A percentile compares a stretch with the other conserved stretches of the same genome.
Conservation (phyloP, 306 rosid species). For the Glycine latifolia region DNA sequence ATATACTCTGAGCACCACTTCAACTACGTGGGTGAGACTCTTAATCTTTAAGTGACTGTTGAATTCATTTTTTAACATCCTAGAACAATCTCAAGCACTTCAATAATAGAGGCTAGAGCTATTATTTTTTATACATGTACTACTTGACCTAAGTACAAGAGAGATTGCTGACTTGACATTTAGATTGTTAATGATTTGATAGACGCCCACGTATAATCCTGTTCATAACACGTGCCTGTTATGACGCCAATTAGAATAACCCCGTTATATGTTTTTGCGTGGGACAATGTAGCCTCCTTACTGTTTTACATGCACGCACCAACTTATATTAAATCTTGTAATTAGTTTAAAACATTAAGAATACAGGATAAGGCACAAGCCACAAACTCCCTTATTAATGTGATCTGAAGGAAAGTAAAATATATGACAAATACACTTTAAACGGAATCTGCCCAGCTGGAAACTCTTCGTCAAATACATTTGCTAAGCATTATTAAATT, state of each 20-base stretch:
- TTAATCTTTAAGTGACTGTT: no score
- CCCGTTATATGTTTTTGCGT: neutral
- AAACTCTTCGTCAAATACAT: slow-evolving; percentile 33
- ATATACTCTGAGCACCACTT: neutral
- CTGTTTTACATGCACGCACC: slow-evolving; percentile 46
- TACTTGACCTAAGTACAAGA: slow-evolving; percentile 12
- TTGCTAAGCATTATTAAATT: slow-evolving; percentile 1
- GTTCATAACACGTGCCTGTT: slow-evolving; percentile 15
- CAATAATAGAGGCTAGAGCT: neutral
- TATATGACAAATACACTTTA: neutral
- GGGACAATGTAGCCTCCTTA: slow-evolving; percentile 40
- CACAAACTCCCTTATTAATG: no score
- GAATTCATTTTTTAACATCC: no score
- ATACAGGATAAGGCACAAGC: slow-evolving; percentile 4
- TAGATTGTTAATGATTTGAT: slow-evolving; percentile 5
- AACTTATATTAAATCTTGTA: neutral
- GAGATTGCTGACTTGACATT: neutral
- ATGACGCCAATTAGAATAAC: neutral
- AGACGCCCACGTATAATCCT: neutral
- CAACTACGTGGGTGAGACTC: neutral
- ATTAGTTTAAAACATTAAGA: neutral
- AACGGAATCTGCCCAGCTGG: slow-evolving; percentile 44
- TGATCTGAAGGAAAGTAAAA: slow-evolving; percentile 21
- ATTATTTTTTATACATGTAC: neutral
- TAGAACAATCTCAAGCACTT: neutral